Conservation (phyloP, 345 rosid species). For the Boechera divaricarpa region DNA sequence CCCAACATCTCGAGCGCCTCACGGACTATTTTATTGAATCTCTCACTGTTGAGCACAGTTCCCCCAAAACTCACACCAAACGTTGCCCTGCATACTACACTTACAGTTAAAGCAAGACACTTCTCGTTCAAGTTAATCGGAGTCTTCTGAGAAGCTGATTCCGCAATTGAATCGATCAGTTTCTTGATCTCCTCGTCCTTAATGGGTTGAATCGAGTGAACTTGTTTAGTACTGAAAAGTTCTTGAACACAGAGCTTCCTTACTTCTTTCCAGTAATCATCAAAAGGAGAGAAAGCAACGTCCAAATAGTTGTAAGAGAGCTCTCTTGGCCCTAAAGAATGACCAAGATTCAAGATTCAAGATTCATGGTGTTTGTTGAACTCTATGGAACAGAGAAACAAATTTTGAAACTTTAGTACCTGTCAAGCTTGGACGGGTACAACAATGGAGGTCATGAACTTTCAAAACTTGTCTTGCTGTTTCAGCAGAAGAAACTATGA, state of each 20-base stretch:
- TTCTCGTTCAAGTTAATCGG: slow-evolving; percentile 41
- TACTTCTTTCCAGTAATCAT: slow-evolving; percentile 53
- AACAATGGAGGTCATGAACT: slow-evolving; percentile 53
- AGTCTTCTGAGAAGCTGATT: slow-evolving; percentile 17
- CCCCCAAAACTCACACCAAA: slow-evolving; percentile 53
- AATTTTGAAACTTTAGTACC: no score
- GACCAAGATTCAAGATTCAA: slow-evolving; percentile 10
- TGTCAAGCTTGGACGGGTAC: slow-evolving; percentile 38
- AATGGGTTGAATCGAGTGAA: slow-evolving; percentile 44
- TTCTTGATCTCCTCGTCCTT: slow-evolving; percentile 52
- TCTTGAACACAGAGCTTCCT: slow-evolving; percentile 46
- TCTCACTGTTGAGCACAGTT: slow-evolving; percentile 37
- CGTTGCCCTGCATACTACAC: slow-evolving; percentile 46
- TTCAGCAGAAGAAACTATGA: slow-evolving; percentile 55
- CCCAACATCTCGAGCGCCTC: slow-evolving; percentile 48
- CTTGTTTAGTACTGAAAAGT: slow-evolving; percentile 51
- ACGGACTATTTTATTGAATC: slow-evolving; percentile 41
- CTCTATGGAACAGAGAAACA: not conserved
- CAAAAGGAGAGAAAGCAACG: slow-evolving; percentile 53
- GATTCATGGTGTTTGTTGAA: not conserved
- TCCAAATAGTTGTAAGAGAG: slow-evolving; percentile 55
- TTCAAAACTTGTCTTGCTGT: slow-evolving; percentile 50
- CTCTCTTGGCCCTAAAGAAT: slow-evolving; percentile 40
- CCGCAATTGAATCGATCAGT: slow-evolving; percentile 45
- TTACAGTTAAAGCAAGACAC: slow-evolving; percentile 38